A percentile compares a stretch with the other conserved stretches of the same genome.
phyloP scores from a whole-genome alignment of 345 rosid species.

The Citrus maxima region DNA sequence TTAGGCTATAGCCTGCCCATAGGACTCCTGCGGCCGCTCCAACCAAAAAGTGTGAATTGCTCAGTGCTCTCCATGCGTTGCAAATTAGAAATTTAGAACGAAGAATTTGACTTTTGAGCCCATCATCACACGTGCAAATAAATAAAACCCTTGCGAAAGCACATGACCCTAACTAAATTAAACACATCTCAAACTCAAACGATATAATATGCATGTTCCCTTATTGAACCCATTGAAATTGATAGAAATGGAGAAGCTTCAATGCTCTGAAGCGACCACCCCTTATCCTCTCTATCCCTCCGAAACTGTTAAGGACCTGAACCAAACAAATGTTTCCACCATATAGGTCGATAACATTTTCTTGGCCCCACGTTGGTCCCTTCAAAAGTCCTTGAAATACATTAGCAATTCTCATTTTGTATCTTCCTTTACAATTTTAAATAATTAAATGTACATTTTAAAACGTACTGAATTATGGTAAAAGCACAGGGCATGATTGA shows the following conservation, averaged over 20 bases:
- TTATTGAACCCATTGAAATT: background rate
- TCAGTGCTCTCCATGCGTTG: background rate
- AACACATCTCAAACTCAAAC: conserved; percentile 17
- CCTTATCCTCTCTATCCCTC: background rate
- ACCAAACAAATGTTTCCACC: background rate
- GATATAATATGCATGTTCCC: conserved; percentile 18
- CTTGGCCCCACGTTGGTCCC: background rate
- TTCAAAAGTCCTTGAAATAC: background rate
- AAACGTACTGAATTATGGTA: no score
- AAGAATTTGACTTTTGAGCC: conserved; percentile 16
- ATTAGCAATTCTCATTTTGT: no score
- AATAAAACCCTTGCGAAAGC: conserved; percentile 3
- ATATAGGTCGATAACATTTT: no score
- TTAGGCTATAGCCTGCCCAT: no score
- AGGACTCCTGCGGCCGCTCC: background rate
- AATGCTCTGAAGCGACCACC: background rate
- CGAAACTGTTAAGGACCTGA: background rate
- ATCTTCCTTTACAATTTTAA: no score
- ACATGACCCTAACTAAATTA: conserved; percentile 37
- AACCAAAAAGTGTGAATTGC: background rate
- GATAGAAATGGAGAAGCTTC: conserved; percentile 8
- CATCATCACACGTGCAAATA: conserved; percentile 32
- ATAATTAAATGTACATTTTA: no score
- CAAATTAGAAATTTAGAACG: background rate
- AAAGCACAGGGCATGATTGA: no score